These are phyloP conservation scores for Polyporus arcularius DNA, from an alignment of 768 basidiomycete genomes.

Conservation along the genomic window DNA sequence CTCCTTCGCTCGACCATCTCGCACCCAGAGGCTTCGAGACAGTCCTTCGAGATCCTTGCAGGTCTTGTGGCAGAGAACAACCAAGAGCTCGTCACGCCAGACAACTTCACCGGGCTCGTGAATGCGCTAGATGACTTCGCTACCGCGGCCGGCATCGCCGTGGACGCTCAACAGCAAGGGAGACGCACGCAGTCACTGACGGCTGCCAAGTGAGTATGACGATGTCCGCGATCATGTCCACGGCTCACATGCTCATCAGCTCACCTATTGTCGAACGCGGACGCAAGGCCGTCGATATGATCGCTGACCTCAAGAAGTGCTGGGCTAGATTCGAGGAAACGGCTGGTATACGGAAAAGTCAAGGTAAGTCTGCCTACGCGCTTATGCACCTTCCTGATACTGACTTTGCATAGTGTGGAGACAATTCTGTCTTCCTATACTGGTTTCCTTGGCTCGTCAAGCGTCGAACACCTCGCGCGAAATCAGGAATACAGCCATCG, in stretches of 20 bases:
- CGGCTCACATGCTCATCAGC: conserved; percentile 36
- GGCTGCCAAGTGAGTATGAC: conserved; percentile 22
- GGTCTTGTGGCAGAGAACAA: conserved; percentile 64
- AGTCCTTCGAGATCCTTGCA: conserved; percentile 79
- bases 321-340: conserved; percentile 60
- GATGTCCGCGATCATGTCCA: neutral
- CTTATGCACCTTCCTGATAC: neutral
- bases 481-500: conserved; percentile 59
- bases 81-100: conserved; percentile 61
- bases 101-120: conserved; percentile 81
- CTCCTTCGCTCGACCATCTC: conserved; percentile 82
- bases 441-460: conserved; percentile 75
- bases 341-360: conserved; percentile 35
- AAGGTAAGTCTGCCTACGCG: conserved; percentile 36
- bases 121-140: conserved; percentile 88
- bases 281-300: conserved; percentile 76
- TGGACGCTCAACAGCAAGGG: conserved; percentile 55
- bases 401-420: conserved; percentile 59
- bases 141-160: conserved; percentile 61
- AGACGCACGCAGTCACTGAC: conserved; percentile 29
- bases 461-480: conserved; percentile 83
- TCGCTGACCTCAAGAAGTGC: conserved; percentile 71
- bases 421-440: conserved; percentile 70
- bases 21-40: conserved; percentile 84
- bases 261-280: conserved; percentile 82